These are phyloP conservation scores for Alternaria brassicicola DNA, from an alignment of 2,329 filamentous ascomycete species.

Conservation along the genomic window DNA sequence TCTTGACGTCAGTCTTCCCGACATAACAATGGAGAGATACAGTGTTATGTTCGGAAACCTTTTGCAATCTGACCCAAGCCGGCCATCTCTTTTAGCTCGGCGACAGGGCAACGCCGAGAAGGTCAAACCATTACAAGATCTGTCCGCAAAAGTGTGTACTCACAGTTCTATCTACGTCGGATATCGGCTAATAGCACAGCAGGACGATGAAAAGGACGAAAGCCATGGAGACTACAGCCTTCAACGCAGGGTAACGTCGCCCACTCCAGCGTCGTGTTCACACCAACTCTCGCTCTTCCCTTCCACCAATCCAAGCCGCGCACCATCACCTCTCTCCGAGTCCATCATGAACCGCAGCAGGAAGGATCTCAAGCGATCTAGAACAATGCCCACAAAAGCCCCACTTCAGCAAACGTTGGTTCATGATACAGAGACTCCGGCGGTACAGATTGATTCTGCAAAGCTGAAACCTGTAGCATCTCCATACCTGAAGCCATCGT, in stretches of 20 bases:
- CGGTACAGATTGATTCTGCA: conserved; percentile 7
- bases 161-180: background rate
- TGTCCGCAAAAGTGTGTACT: conserved; percentile 42
- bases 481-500: conserved; percentile 19
- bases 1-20: conserved; percentile 80
- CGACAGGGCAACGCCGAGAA: conserved; percentile 45
- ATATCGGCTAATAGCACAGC: conserved; percentile 15
- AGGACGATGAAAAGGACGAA: conserved; percentile 25
- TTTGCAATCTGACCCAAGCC: conserved; percentile 55
- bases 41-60: conserved; percentile 91
- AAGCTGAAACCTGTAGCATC: conserved; percentile 18
- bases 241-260: conserved; percentile 44
- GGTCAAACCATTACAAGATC: conserved; percentile 41
- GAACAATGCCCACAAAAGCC: conserved; percentile 39
- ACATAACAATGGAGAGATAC: conserved; percentile 82
- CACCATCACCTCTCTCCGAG: conserved; percentile 35
- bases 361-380: conserved; percentile 35
- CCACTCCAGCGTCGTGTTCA: conserved; percentile 34
- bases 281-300: conserved; percentile 45
- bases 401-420: conserved; percentile 35
- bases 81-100: conserved; percentile 40
- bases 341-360: conserved; percentile 25
- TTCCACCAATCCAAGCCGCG: conserved; percentile 25
- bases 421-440: conserved; percentile 7
- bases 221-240: conserved; percentile 24